Conservation (phyloP, 768 basidiomycete genomes). For the Royoungia palumana region DNA sequence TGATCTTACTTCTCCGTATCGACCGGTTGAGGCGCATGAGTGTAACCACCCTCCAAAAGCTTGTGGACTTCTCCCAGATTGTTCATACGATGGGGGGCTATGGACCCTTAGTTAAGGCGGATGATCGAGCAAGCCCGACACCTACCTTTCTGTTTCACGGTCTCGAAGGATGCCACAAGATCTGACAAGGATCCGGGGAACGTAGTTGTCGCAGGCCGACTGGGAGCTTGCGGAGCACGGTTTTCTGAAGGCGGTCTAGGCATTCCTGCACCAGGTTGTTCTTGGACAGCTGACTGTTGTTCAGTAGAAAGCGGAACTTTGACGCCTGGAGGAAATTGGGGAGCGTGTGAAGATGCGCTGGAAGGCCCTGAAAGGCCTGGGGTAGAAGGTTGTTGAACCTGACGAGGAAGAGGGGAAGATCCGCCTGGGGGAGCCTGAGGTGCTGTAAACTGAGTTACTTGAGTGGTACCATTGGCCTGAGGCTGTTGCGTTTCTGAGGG, state of each 20-base stretch:
- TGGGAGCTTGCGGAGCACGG: conserved; percentile 41
- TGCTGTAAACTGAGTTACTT: conserved; percentile 21
- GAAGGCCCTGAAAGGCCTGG: conserved; percentile 18
- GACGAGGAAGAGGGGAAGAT: conserved; percentile 50
- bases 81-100: conserved; percentile 77
- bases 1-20: conserved; percentile 92
- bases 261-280: conserved; percentile 38
- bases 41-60: conserved; percentile 88
- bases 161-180: conserved; percentile 91
- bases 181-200: conserved; percentile 89
- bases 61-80: conserved; percentile 91
- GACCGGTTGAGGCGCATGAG: conserved; percentile 84
- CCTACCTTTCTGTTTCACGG: conserved; percentile 92
- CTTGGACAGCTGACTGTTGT: conserved; percentile 31
- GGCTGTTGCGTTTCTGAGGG: conserved; percentile 39
- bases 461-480: conserved; percentile 33
- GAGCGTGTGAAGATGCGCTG: conserved; percentile 30
- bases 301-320: conserved; percentile 48
- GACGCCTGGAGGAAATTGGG: conserved; percentile 69
- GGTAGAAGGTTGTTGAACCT: conserved; percentile 40
- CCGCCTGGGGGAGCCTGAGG: conserved; percentile 35
- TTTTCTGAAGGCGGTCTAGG: conserved; percentile 55
- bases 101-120: conserved; percentile 1
- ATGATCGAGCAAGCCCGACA: not conserved
- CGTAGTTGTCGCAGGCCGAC: conserved; percentile 43